phyloP scores from a whole-genome alignment of 495 filamentous ascomycete species.

The Aspergillus diversus region DNA sequence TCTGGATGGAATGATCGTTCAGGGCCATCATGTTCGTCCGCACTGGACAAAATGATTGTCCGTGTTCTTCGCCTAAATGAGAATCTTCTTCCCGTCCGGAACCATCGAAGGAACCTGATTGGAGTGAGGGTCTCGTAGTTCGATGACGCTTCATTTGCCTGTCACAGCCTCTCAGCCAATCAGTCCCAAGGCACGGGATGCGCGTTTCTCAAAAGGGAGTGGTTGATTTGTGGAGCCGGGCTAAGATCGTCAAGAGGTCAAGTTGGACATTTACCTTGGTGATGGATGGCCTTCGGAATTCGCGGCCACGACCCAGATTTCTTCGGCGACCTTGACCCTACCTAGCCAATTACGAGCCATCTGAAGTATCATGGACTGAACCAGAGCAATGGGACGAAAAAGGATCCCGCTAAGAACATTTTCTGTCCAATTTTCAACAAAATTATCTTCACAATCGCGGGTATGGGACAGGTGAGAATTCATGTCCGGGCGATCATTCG shows the following conservation, averaged over 20 bases:
- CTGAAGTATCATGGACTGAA: slow-evolving; percentile 23
- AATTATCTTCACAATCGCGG: background rate
- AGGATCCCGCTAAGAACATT: slow-evolving; percentile 14
- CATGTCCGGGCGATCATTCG: slow-evolving; percentile 13
- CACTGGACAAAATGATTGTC: slow-evolving; percentile 19
- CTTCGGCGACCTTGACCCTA: slow-evolving; percentile 6
- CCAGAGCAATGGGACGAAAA: slow-evolving; percentile 29
- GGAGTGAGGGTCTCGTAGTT: slow-evolving; percentile 13
- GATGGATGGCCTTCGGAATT: slow-evolving; percentile 22
- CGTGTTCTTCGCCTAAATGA: slow-evolving; percentile 21
- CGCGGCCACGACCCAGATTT: slow-evolving; percentile 21
- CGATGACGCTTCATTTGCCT: slow-evolving; percentile 29
- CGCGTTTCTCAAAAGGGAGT: slow-evolving; percentile 26
- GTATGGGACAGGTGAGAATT: background rate
- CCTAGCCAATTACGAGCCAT: slow-evolving; percentile 12
- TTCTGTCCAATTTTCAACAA: background rate
- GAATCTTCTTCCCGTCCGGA: slow-evolving; percentile 25
- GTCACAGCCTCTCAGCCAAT: slow-evolving; percentile 24
- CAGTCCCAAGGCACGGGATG: slow-evolving; percentile 11
- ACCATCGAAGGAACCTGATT: slow-evolving; percentile 24
- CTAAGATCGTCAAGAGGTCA: slow-evolving; percentile 30
- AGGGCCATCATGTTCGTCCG: slow-evolving; percentile 16
- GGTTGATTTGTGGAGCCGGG: slow-evolving; percentile 23
- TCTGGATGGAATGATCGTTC: slow-evolving; percentile 22
- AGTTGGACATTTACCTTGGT: slow-evolving; percentile 18